A percentile compares a stretch with the other conserved stretches of the same genome.
phyloP scores from a whole-genome alignment of 73 alveolate species.

The Paramecium octaurelia region DNA sequence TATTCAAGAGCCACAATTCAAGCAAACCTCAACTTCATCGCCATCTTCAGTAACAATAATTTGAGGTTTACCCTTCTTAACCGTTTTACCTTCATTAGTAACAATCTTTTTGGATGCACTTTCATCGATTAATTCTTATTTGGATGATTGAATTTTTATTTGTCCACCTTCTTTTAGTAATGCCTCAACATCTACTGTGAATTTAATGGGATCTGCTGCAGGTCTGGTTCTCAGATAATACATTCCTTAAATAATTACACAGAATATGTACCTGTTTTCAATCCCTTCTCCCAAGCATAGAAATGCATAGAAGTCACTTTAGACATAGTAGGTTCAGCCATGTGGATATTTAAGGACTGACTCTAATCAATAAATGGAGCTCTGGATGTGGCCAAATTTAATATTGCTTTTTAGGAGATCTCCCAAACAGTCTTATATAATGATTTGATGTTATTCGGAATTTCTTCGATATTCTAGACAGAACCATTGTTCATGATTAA shows the following conservation, averaged over 20 bases:
- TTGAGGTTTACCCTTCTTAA: slow-evolving; percentile 6
- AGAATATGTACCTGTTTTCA: slow-evolving; percentile 64
- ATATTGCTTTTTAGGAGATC: slow-evolving; percentile 80
- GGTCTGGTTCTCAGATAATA: slow-evolving; percentile 93
- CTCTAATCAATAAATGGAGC: slow-evolving; percentile 83
- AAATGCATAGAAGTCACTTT: slow-evolving; percentile 88
- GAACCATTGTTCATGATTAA: slow-evolving; percentile 85
- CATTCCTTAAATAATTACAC: slow-evolving; percentile 80
- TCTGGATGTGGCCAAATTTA: slow-evolving; percentile 88
- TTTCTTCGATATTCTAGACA: slow-evolving; percentile 74
- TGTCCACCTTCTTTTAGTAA: slow-evolving; percentile 63
- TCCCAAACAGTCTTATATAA: slow-evolving; percentile 98
- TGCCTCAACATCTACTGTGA: slow-evolving; percentile 89
- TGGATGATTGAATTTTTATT: neutral
- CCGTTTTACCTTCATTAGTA: neutral
- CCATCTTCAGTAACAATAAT: neutral
- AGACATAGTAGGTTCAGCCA: slow-evolving; percentile 75
- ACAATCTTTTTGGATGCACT: neutral
- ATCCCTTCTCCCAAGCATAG: slow-evolving; percentile 89
- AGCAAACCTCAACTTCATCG: slow-evolving; percentile 29
- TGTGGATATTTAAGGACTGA: slow-evolving; percentile 70
- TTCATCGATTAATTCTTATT: slow-evolving; percentile 17
- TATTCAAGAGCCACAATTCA: slow-evolving; percentile 44
- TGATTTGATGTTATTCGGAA: slow-evolving; percentile 79
- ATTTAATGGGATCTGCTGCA: slow-evolving; percentile 94